These are phyloP conservation scores for Endoconidiophora laricicola DNA, from an alignment of 2,329 filamentous ascomycete species.

Conservation along the genomic window DNA sequence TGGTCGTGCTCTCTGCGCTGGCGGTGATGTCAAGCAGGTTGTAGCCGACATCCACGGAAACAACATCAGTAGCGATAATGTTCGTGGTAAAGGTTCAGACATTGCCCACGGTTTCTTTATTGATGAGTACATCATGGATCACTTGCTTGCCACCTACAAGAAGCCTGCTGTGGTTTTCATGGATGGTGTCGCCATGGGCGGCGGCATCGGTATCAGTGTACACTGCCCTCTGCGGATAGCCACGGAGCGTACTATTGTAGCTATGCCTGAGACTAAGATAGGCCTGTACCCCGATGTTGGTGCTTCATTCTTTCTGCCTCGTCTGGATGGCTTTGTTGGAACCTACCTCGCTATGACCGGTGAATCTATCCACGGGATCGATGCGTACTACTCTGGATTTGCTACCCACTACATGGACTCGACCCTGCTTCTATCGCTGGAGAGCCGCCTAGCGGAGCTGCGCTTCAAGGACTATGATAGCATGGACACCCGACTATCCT, in stretches of 20 bases:
- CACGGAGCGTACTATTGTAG: slow-evolving; percentile 86
- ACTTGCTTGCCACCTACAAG: slow-evolving; percentile 79
- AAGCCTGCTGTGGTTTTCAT: slow-evolving; percentile 94
- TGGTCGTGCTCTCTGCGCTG: slow-evolving; percentile 80
- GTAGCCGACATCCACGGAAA: slow-evolving; percentile 57
- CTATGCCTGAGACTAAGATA: slow-evolving; percentile 97
- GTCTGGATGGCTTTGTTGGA: slow-evolving; percentile 71
- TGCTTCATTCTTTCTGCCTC: slow-evolving; percentile 85
- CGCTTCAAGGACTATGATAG: slow-evolving; percentile 65
- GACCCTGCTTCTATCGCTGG: slow-evolving; percentile 62
- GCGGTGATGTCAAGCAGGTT: slow-evolving; percentile 73
- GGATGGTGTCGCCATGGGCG: slow-evolving; percentile 97
- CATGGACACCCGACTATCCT: slow-evolving; percentile 43
- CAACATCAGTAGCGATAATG: slow-evolving; percentile 1
- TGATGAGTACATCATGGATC: slow-evolving; percentile 90
- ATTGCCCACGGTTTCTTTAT: slow-evolving; percentile 74
- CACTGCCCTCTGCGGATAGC: slow-evolving; percentile 95
- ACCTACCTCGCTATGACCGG: slow-evolving; percentile 91
- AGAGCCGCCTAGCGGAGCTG: slow-evolving; percentile 74
- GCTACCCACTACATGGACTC: slow-evolving; percentile 96
- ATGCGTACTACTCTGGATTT: slow-evolving; percentile 79
- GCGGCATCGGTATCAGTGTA: slow-evolving; percentile 82
- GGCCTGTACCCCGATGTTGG: slow-evolving; percentile 98
- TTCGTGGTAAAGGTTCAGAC: neutral
- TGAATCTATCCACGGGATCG: slow-evolving; percentile 62